Evolutionary conservation across 2,329 filamentous ascomycete species (phyloP).

Genomic region (Pyrenophora tritici-repentis): DNA sequence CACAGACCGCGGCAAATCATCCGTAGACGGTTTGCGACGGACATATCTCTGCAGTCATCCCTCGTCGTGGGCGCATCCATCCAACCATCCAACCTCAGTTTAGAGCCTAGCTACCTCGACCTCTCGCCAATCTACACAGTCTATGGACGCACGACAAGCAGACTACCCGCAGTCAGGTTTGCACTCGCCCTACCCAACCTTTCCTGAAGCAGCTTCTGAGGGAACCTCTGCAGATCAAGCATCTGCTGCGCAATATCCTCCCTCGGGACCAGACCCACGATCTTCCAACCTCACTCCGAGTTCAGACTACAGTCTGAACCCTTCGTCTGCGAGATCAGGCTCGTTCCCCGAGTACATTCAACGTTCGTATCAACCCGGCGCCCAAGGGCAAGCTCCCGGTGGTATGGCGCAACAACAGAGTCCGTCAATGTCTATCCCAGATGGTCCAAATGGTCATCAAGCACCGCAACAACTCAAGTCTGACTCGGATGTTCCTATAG

Average conservation of each 20-base stretch:
- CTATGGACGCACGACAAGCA: slow-evolving; percentile 60
- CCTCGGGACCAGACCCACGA: slow-evolving; percentile 78
- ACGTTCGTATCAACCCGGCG: slow-evolving; percentile 79
- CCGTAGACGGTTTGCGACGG: slow-evolving; percentile 47
- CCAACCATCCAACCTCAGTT: slow-evolving; percentile 43
- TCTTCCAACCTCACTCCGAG: slow-evolving; percentile 78
- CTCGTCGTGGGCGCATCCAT: slow-evolving; percentile 47
- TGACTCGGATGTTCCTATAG: slow-evolving; percentile 98
- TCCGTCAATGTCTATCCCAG: slow-evolving; percentile 89
- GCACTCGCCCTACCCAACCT: slow-evolving; percentile 60
- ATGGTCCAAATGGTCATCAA: slow-evolving; percentile 75
- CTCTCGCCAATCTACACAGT: slow-evolving; percentile 47
- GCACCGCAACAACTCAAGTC: slow-evolving; percentile 73
- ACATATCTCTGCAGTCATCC: slow-evolving; percentile 56
- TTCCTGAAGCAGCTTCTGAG: slow-evolving; percentile 75
- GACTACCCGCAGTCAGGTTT: slow-evolving; percentile 61
- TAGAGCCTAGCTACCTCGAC: slow-evolving; percentile 43
- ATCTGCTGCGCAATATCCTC: slow-evolving; percentile 85
- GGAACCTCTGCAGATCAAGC: slow-evolving; percentile 83
- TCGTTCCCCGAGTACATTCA: slow-evolving; percentile 85
- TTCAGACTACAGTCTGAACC: slow-evolving; percentile 84
- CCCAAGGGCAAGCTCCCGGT: slow-evolving; percentile 74
- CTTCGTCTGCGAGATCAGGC: slow-evolving; percentile 75
- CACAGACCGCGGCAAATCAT: slow-evolving; percentile 45
- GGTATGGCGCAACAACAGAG: slow-evolving; percentile 99